Conservation (phyloP, 2,329 filamentous ascomycete genomes). For the Xylariomycetidae sp. region DNA sequence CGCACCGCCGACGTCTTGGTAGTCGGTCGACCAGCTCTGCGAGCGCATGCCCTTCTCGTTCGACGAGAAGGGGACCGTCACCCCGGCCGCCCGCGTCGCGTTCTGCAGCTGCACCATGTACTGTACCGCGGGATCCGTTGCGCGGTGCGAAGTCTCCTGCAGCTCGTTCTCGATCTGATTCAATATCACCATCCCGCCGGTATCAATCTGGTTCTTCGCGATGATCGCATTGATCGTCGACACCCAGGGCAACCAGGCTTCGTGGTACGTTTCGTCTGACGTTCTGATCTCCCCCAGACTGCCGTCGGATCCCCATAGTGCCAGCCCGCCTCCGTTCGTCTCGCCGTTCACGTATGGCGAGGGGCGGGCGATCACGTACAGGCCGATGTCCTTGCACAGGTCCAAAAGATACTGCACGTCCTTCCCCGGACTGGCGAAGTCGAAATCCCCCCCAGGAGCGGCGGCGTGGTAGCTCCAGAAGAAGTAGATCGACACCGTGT, state of each 20-base stretch:
- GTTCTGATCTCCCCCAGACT: neutral
- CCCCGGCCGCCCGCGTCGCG: neutral
- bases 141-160: neutral
- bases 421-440: slow-evolving; percentile 2
- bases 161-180: slow-evolving; percentile 2
- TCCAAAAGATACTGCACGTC: slow-evolving; percentile 1
- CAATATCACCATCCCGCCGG: neutral
- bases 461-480: slow-evolving; percentile 2
- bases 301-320: slow-evolving; percentile 2
- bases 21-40: slow-evolving; percentile 1
- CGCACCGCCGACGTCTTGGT: slow-evolving; percentile 1
- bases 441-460: neutral
- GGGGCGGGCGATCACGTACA: slow-evolving; percentile 1
- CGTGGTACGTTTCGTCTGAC: slow-evolving; percentile 1
- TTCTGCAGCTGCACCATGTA: slow-evolving; percentile 3
- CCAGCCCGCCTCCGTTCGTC: slow-evolving; percentile 1
- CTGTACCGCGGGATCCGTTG: neutral
- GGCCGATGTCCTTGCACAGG: slow-evolving; percentile 1
- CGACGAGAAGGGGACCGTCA: neutral
- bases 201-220: slow-evolving; percentile 1
- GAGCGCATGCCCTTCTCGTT: slow-evolving; percentile 2
- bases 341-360: slow-evolving; percentile 1
- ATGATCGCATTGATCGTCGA: neutral
- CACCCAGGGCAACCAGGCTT: slow-evolving; percentile 1
- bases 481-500: slow-evolving; percentile 2